Base-by-base conservation (phyloP, 352 stramenopile species). In the Elongisporangium senticosum region DNA sequence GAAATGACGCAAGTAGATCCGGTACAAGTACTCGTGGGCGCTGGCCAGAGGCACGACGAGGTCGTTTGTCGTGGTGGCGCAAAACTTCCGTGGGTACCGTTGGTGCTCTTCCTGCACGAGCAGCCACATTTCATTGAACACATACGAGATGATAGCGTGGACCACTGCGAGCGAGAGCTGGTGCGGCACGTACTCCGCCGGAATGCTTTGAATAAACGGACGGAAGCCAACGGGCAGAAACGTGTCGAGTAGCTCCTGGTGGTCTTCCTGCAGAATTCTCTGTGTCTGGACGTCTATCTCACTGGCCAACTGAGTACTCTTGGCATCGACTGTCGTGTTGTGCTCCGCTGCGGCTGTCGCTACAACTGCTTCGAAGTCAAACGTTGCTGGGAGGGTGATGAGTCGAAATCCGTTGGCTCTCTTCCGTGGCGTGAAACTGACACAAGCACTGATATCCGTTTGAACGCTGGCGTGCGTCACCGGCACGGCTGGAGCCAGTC, bases 1-100 rank as follows among this genome's bases (percentile, higher is more conserved):
- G 47, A 83, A 86, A 21, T 80, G 76, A 23, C 69, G 49, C 52
- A 86, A 48, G 58, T 74, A 83, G 54, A 86, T 70, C 14, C 76
- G 76, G 22, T 82, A 79, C 39, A 86, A 33, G 49, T 73, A 77
- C 49, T 75, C 66, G 53, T 81, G 68, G 19, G 75, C 59, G n/a
- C 56, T 55, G 17, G 53, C 54, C 2, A 83, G 59, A 2, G 64
- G 71, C 8, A 79, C 58, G 17, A 64, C 11, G 26, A 40, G 51
- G 40, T 37, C 33, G 4, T 37, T 48, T 17, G 52, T 51, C 13
- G 39, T 53, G 0, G 48, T 57, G 11, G 63, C 55, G 2, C 60
- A 54, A 24, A 72, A 72, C 19, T 48, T 28, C 22, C 49, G 63
- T 3, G 68, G 66, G 6, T 61, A 55, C 17, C 61, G 51, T 11